Conservation (phyloP, 2,329 filamentous ascomycete genomes). For the Fusarium nematophilum region DNA sequence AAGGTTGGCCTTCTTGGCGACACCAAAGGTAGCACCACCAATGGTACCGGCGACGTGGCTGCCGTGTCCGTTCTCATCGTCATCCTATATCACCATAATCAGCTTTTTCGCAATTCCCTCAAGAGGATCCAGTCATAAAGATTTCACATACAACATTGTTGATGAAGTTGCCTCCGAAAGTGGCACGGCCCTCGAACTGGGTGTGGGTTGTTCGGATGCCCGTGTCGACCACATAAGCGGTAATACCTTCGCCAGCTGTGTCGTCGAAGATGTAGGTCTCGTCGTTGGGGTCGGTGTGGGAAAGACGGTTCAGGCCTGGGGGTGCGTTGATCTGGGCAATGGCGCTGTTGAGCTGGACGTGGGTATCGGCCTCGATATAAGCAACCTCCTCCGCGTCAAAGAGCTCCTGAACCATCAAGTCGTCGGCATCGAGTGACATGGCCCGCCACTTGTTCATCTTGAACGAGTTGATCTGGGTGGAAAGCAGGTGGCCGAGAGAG, state of each 20-base stretch:
- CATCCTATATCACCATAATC: conserved; percentile 48
- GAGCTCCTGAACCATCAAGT: conserved; percentile 61
- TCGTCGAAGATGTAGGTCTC: conserved; percentile 60
- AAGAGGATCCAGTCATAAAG: not conserved
- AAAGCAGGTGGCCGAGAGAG: conserved; percentile 59
- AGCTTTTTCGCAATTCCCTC: conserved; percentile 1
- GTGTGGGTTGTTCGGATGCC: conserved; percentile 68
- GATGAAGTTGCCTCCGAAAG: conserved; percentile 64
- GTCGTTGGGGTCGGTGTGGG: conserved; percentile 52
- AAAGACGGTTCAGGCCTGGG: conserved; percentile 65
- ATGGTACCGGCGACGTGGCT: conserved; percentile 73
- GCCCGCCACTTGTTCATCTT: conserved; percentile 63
- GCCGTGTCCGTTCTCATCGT: conserved; percentile 72
- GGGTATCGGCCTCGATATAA: conserved; percentile 66
- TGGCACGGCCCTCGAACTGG: conserved; percentile 68
- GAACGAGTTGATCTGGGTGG: conserved; percentile 59
- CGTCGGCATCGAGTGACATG: conserved; percentile 64
- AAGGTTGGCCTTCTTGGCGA: conserved; percentile 60
- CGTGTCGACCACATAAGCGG: conserved; percentile 73
- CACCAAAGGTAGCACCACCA: conserved; percentile 69
- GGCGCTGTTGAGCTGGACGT: conserved; percentile 56
- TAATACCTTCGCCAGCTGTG: conserved; percentile 65
- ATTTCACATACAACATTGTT: conserved; percentile 55
- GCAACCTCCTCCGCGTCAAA: conserved; percentile 60
- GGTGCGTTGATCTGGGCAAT: conserved; percentile 65